Evolutionary conservation across 2,329 filamentous ascomycete species (phyloP), one percentile per base, ranked within the genome.

Genomic region (Simplicillium sp.): DNA sequence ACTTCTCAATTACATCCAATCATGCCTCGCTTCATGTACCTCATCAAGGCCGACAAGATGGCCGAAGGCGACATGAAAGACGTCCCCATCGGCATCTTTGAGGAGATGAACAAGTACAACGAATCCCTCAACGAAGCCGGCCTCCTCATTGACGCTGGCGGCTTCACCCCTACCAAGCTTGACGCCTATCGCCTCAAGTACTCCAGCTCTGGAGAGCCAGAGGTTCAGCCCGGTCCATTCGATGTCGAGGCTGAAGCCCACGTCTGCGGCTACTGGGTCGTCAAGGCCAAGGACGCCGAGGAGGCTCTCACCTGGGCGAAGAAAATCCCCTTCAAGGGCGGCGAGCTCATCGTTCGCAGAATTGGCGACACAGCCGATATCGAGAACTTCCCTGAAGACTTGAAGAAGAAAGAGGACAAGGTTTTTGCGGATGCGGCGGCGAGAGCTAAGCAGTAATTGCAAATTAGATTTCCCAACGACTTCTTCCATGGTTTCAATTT

Each of bases 181-280:
- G 49, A 54, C 14, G 46, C 54, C 38, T 56, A 53, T 34, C 54
- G 53, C 18, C 36, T 60, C 36, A 48, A 41, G 3, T 61, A 55
- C 39, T 48, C 47, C 9, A 36, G 43, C 9, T 44, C 41, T 2
- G 44, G 42, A 7, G 44, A 48, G 2, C 36, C 52, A 3, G 41
- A 50, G 29, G 49, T 53, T 3, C 46, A 41, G n/a, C 47, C 48
- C 13, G 56, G 56, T 2, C 58, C 58, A 1, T 60, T 60, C 38
- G 49, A 56, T 17, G 41, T 56, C 14, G 41, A 46, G 16, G 41
- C 41, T n/a, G 50, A 54, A 39, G 36, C 39, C 2, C 49, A 56
- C 14, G 47, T 58, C 3, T 56, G 51, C 11, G 56, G 55, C 1
- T 59, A 49, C 52, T 60, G 57, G 57, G 48, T 60, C 15, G 39